A percentile compares a stretch with the other conserved stretches of the same genome.
phyloP scores from a whole-genome alignment of 352 stramenopile genomes.

The Saprolegnia parasitica region DNA sequence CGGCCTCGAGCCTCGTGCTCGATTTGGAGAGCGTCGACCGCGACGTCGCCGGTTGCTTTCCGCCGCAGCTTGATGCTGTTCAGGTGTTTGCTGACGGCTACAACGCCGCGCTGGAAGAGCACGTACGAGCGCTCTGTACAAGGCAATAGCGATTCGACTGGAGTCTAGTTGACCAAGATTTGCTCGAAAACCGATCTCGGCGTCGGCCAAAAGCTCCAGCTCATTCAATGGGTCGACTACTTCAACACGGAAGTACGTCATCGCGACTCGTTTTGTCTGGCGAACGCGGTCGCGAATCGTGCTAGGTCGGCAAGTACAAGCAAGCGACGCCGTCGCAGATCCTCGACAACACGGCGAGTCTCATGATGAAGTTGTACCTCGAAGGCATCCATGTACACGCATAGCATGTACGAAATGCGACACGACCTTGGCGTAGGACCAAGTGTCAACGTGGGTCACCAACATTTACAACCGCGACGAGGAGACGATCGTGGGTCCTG shows the following conservation, averaged over 20 bases:
- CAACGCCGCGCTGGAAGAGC: constrained; percentile 57
- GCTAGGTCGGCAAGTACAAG: constrained; percentile 73
- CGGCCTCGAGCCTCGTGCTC: constrained; percentile 69
- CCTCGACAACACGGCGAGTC: constrained; percentile 57
- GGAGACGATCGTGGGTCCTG: constrained; percentile 49
- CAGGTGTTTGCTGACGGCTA: constrained; percentile 77
- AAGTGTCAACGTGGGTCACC: constrained; percentile 79
- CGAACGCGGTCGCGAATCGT: not conserved
- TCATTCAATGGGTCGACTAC: constrained; percentile 86
- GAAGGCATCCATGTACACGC: constrained; percentile 50
- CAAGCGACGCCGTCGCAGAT: constrained; percentile 59
- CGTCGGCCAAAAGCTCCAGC: constrained; percentile 65
- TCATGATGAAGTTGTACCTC: constrained; percentile 70
- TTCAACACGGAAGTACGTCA: constrained; percentile 58
- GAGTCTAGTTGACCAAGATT: constrained; percentile 49
- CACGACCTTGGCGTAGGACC: constrained; percentile 29
- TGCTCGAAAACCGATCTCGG: constrained; percentile 56
- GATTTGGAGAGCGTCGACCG: constrained; percentile 72
- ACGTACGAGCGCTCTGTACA: not conserved
- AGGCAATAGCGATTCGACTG: not conserved
- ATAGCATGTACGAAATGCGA: not conserved
- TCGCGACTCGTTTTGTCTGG: too few species aligned
- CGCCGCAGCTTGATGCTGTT: constrained; percentile 68
- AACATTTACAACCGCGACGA: constrained; percentile 84
- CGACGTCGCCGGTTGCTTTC: constrained; percentile 68